Percentiles rank a stretch among this genome's conserved stretches.
phyloP scores from a whole-genome alignment of 495 filamentous ascomycete species.

The Talaromyces thailandensis region DNA sequence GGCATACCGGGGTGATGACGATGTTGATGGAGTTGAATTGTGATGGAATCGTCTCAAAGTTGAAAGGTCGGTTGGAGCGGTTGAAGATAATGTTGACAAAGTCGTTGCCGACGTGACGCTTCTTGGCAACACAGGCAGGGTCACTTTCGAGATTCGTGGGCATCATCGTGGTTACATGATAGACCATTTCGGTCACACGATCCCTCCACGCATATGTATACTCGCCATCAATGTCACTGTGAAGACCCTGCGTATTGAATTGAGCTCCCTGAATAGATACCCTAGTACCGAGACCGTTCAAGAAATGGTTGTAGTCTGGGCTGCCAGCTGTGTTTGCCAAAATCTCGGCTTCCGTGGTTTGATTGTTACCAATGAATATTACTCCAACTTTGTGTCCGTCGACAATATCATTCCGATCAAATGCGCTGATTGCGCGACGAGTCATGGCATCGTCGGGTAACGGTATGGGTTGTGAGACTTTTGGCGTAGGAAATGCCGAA shows the following conservation, averaged over 20 bases:
- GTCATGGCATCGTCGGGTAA: slow-evolving; percentile 76
- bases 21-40: slow-evolving; percentile 96
- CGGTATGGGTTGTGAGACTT: slow-evolving; percentile 60
- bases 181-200: slow-evolving; percentile 88
- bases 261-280: slow-evolving; percentile 68
- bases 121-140: slow-evolving; percentile 71
- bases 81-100: slow-evolving; percentile 98
- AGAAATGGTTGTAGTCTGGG: slow-evolving; percentile 74
- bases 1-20: slow-evolving; percentile 79
- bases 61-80: slow-evolving; percentile 77
- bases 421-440: slow-evolving; percentile 63
- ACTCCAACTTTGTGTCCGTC: slow-evolving; percentile 95
- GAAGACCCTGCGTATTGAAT: slow-evolving; percentile 93
- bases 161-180: slow-evolving; percentile 95
- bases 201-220: slow-evolving; percentile 90
- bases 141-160: slow-evolving; percentile 73
- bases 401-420: slow-evolving; percentile 84
- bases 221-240: slow-evolving; percentile 73
- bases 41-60: slow-evolving; percentile 84
- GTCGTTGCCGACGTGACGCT: slow-evolving; percentile 94
- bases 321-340: slow-evolving; percentile 76
- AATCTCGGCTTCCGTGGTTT: slow-evolving; percentile 72
- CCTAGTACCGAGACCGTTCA: slow-evolving; percentile 71
- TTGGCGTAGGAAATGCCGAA: slow-evolving; percentile 59
- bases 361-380: slow-evolving; percentile 79